phyloP scores from a whole-genome alignment of 768 basidiomycete species.

The Boletus reticuloceps region DNA sequence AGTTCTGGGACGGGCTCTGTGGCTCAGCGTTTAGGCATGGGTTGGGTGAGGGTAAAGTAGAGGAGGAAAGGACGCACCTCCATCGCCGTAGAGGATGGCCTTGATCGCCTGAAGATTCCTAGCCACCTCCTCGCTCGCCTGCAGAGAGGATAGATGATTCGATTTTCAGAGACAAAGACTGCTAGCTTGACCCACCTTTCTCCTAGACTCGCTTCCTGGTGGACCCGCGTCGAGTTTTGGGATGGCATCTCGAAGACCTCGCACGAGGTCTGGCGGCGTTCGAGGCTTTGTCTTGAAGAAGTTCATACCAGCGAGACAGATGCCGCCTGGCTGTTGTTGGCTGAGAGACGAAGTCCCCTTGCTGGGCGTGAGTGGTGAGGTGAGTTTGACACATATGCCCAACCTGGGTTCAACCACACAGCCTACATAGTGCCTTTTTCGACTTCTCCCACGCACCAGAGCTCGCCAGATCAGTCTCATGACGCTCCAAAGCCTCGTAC shows the following conservation, averaged over 20 bases:
- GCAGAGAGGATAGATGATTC: conserved; percentile 6
- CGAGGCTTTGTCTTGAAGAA: conserved; percentile 93
- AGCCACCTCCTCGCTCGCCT: conserved; percentile 89
- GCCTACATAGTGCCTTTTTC: conserved; percentile 12
- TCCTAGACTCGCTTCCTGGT: conserved; percentile 70
- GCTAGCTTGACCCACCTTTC: conserved; percentile 60
- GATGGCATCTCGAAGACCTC: conserved; percentile 75
- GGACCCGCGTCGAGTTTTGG: conserved; percentile 71
- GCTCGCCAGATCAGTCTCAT: conserved; percentile 5
- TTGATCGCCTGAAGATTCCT: conserved; percentile 92
- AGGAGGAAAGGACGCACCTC: conserved; percentile 50
- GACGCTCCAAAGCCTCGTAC: not conserved
- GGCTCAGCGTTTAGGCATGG: not conserved
- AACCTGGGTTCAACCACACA: conserved; percentile 5
- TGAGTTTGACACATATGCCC: conserved; percentile 16
- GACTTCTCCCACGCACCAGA: not conserved
- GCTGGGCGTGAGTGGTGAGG: conserved; percentile 1
- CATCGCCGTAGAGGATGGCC: conserved; percentile 81
- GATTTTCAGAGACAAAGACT: not conserved
- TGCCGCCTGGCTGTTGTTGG: not conserved
- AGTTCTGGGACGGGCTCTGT: conserved; percentile 84
- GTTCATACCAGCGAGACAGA: conserved; percentile 51
- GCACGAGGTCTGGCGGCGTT: conserved; percentile 85
- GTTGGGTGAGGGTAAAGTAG: conserved; percentile 2
- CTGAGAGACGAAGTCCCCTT: not conserved